Percentiles rank a stretch among this genome's conserved stretches.
These are phyloP conservation scores for Aureobasidium leucospermi DNA, from an alignment of 2,329 filamentous ascomycete species.

Conservation along the genomic window DNA sequence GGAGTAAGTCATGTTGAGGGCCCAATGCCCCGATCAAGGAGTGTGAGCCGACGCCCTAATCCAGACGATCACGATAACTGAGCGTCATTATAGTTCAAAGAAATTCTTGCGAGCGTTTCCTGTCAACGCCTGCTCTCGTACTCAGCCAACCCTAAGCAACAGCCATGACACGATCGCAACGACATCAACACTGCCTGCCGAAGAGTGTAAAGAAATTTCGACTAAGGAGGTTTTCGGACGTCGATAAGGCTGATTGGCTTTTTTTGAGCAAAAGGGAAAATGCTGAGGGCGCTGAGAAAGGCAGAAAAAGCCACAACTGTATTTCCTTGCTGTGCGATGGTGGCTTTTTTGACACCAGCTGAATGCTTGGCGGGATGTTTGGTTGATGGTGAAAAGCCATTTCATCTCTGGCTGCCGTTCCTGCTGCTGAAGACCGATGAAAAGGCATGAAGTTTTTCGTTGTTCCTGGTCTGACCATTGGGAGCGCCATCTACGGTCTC, in stretches of 20 bases:
- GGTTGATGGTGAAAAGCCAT: not conserved
- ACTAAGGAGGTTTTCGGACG: no score
- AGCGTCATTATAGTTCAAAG: not conserved
- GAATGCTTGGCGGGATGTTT: not conserved
- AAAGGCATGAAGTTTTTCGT: not conserved
- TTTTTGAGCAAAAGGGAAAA: no score
- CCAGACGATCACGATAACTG: not conserved
- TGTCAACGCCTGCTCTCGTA: not conserved
- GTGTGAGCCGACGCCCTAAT: not conserved
- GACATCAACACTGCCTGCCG: not conserved
- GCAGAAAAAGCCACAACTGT: not conserved
- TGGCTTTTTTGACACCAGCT: slow-evolving; percentile 1
- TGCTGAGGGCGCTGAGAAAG: not conserved
- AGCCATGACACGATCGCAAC: not conserved
- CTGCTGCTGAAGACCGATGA: not conserved
- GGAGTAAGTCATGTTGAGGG: no score
- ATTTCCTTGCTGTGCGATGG: not conserved
- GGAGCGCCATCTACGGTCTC: not conserved
- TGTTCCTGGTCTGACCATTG: not conserved
- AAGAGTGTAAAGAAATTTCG: not conserved
- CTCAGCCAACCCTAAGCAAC: not conserved
- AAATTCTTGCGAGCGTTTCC: not conserved
- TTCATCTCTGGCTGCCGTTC: not conserved
- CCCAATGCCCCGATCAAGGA: no score
- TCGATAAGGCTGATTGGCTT: no score